Conservation (phyloP, 2,329 filamentous ascomycete species). For the Scedosporium minutisporum region DNA sequence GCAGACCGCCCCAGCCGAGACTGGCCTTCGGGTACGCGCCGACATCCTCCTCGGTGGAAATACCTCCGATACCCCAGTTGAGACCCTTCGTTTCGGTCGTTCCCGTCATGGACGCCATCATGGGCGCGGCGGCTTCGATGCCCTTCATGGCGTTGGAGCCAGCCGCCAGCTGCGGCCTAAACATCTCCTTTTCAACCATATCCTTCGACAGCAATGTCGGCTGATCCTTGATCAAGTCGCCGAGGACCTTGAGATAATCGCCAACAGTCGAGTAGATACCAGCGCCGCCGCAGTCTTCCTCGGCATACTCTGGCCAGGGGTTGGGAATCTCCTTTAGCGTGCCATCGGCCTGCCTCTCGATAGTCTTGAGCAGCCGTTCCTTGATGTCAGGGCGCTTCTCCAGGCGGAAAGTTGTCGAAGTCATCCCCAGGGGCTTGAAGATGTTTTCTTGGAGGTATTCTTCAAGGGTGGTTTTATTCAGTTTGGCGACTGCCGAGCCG, state of each 20-base stretch:
- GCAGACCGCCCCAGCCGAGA: constrained; percentile 2
- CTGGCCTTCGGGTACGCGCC: neutral
- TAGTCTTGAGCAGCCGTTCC: neutral
- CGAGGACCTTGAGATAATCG: neutral
- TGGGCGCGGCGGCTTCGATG: neutral
- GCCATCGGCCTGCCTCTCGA: neutral
- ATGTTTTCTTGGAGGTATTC: neutral
- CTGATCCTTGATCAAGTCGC: neutral
- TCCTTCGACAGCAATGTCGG: neutral
- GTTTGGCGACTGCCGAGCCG: neutral
- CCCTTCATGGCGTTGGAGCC: neutral
- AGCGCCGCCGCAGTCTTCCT: neutral
- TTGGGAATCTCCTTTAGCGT: neutral
- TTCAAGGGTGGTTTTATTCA: neutral
- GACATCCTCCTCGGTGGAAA: neutral
- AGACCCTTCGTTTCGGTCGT: neutral
- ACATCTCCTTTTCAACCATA: neutral
- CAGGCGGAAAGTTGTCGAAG: neutral
- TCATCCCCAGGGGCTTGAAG: neutral
- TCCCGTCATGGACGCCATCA: neutral
- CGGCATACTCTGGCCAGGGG: neutral
- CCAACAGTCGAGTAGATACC: neutral
- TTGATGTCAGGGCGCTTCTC: neutral
- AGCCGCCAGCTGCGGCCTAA: neutral
- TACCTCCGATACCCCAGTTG: constrained; percentile 1